Evolutionary conservation across 208 protist genomes (phyloP).

Genomic region (Spironucleus salmonicida): DNA sequence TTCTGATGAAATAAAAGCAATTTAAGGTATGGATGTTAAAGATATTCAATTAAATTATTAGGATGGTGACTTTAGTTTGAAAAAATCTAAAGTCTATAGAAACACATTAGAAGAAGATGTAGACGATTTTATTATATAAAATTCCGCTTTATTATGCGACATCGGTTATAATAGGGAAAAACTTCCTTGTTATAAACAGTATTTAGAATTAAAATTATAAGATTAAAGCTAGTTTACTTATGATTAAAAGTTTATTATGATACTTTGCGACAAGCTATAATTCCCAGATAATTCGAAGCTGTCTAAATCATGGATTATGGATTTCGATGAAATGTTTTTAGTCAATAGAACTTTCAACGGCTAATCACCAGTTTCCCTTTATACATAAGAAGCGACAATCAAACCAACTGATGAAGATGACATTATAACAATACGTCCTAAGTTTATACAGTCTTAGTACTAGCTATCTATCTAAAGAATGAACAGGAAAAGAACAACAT

Average conservation of each 20-base stretch:
- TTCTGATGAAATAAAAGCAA: background rate
- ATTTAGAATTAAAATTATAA: no score
- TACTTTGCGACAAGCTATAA: background rate
- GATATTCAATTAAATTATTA: no score
- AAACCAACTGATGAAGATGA: background rate
- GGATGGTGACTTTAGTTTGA: no score
- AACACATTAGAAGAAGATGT: no score
- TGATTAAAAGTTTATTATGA: no score
- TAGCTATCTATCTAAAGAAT: background rate
- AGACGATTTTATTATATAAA: no score
- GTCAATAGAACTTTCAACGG: background rate
- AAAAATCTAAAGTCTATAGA: no score
- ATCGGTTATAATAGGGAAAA: no score
- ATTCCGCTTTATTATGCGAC: no score
- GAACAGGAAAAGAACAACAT: background rate
- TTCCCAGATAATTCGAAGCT: background rate
- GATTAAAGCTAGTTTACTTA: no score
- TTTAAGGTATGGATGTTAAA: no score
- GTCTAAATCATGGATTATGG: background rate
- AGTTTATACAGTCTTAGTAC: background rate
- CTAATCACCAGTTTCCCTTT: constrained; percentile 13
- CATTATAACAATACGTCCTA: background rate
- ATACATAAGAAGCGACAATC: background rate
- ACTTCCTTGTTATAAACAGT: no score
- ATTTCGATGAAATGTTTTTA: constrained; percentile 21